A percentile compares a stretch with the other conserved stretches of the same genome.
Conservation (phyloP, 1,284 basidiomycete genomes). For the Marasmius tenuissimus region DNA sequence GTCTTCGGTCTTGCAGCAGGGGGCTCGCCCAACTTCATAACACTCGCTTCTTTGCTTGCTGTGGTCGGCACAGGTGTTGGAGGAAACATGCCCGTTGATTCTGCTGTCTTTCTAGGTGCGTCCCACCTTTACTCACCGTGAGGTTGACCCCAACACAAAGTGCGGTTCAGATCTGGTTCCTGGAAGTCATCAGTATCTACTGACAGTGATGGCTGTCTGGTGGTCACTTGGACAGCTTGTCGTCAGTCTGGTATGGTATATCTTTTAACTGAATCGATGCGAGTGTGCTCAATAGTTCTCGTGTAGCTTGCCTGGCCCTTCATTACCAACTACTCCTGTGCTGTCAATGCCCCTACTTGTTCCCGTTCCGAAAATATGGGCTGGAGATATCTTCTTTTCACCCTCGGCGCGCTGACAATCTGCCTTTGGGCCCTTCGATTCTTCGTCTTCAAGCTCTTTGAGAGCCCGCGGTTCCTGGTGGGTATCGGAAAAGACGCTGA, state of each 20-base stretch:
- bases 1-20: conserved; percentile 67
- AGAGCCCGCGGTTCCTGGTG: conserved; percentile 76
- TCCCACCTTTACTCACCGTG: conserved; percentile 4
- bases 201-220: conserved; percentile 65
- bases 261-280: not conserved
- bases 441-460: conserved; percentile 72
- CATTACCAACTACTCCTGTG: conserved; percentile 60
- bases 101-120: conserved; percentile 76
- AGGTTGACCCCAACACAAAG: conserved; percentile 16
- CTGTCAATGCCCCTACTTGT: conserved; percentile 38
- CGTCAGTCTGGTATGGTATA: conserved; percentile 48
- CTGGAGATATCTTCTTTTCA: conserved; percentile 72
- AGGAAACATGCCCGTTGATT: conserved; percentile 75
- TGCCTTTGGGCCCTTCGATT: conserved; percentile 68
- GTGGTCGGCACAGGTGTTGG: conserved; percentile 67
- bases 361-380: conserved; percentile 52
- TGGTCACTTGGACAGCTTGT: conserved; percentile 67
- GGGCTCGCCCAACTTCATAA: conserved; percentile 53
- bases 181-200: conserved; percentile 59
- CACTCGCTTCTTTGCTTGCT: conserved; percentile 54
- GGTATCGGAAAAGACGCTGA: conserved; percentile 69
- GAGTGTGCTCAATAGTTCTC: not conserved
- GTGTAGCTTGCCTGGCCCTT: conserved; percentile 65
- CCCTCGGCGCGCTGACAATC: conserved; percentile 63
- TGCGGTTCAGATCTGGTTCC: conserved; percentile 48